Base-by-base conservation (phyloP, 495 filamentous ascomycete genomes). In the Glutinoglossum americanum region DNA sequence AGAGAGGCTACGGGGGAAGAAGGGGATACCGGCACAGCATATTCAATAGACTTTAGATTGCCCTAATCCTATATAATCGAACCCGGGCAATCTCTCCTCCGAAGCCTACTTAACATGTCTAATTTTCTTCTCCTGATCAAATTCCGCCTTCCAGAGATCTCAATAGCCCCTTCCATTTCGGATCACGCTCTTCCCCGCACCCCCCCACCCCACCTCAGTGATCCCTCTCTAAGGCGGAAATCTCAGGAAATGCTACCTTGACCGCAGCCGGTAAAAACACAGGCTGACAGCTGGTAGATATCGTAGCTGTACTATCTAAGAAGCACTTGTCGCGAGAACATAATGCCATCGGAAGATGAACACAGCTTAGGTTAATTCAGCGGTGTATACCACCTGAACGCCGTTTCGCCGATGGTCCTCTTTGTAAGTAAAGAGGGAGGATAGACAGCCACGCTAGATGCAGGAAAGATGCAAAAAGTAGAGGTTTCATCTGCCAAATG, bases 361-460 rank as follows among this genome's bases (percentile, higher is more conserved):
- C 25, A 53, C 26, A 27, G 49, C 49, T 53, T 10, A 53, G 25
- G 49, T 15, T 53, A 30, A 53, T n/a, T 53, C 28, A 53, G 19
- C 49, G 49, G 23, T 17, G 28, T 53, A 4, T 53, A 30, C 49
- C 49, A 49, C 49, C 49, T 53, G 49, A 27, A 53, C 49, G 49
- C 49, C 49, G 49, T 53, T 53, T 53, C 49, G 49, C 49, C 28
- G 26, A 53, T 53, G 23, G 49, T 1, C 25, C 49, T 17, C 49
- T 53, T 53, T 30, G 19, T 53, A 32, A 53, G 47, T 51, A 51
- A 51, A 30, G 23, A 13, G 23, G 49, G 25, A 13, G 13, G 15
- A 27, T 28, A 19, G 30, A n/a, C 26, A 39, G 39, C 54, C 54
- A 39, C 54, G 54, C 54, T 56, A 56, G 28, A 56, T 56, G 54